Percentiles rank a stretch among this genome's conserved stretches.
Evolutionary conservation across 768 basidiomycete species (phyloP).

Genomic region (Termitomyces sp.): DNA sequence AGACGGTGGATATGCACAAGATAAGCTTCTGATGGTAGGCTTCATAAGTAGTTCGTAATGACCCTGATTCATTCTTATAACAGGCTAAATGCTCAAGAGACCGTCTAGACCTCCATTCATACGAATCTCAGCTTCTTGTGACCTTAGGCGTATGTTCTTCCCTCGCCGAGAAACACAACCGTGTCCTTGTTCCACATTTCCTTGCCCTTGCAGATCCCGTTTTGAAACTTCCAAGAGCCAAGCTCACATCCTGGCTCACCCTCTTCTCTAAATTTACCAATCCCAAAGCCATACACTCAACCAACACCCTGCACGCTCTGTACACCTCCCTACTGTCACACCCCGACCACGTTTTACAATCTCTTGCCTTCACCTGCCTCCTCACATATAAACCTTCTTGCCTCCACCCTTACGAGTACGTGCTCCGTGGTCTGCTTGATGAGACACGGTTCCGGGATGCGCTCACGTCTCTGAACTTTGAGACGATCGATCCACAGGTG

Average conservation of each 20-base stretch:
- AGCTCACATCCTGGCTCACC: constrained; percentile 72
- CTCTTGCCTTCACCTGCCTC: constrained; percentile 69
- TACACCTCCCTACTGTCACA: constrained; percentile 79
- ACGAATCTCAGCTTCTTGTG: constrained; percentile 76
- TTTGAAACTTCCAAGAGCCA: constrained; percentile 48
- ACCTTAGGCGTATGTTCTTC: constrained; percentile 63
- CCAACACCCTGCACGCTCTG: constrained; percentile 56
- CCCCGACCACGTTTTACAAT: constrained; percentile 77
- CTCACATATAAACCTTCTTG: constrained; percentile 74
- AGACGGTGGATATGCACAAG: constrained; percentile 22
- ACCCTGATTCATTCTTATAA: neutral
- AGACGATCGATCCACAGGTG: constrained; percentile 45
- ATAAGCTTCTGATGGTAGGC: constrained; percentile 29
- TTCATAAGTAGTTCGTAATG: neutral
- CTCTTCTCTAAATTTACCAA: constrained; percentile 89
- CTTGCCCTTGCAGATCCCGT: constrained; percentile 43
- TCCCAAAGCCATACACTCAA: constrained; percentile 80
- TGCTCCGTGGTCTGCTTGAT: constrained; percentile 68
- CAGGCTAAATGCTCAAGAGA: constrained; percentile 33
- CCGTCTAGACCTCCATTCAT: constrained; percentile 69
- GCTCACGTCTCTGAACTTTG: constrained; percentile 65
- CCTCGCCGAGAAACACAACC: constrained; percentile 82
- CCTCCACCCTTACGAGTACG: constrained; percentile 54
- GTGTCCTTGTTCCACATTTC: constrained; percentile 85
- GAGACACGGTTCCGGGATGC: constrained; percentile 89